A percentile compares a stretch with the other conserved stretches of the same genome.
Conservation (phyloP, 345 rosid species). For the Citrus cavaleriei region DNA sequence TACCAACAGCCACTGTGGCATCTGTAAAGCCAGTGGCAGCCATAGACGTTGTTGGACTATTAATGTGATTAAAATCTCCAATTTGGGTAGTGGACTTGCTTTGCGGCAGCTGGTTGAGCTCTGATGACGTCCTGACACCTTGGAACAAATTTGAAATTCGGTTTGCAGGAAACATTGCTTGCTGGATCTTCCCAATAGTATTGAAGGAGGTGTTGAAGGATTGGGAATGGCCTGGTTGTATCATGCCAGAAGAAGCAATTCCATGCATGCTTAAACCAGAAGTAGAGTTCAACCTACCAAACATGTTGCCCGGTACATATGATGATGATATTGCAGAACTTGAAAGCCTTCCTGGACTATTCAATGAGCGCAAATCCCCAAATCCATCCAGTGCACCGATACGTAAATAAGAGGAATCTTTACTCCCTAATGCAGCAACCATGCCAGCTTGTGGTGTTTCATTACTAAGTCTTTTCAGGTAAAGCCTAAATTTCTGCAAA, state of each 20-base stretch:
- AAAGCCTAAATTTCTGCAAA: conserved; percentile 81
- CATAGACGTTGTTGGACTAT: conserved; percentile 26
- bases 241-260: conserved; percentile 46
- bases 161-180: conserved; percentile 31
- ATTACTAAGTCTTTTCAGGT: conserved; percentile 60
- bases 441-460: conserved; percentile 45
- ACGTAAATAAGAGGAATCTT: conserved; percentile 50
- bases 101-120: conserved; percentile 42
- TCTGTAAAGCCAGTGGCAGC: conserved; percentile 32
- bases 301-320: conserved; percentile 42
- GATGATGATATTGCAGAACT: conserved; percentile 49
- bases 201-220: conserved; percentile 33
- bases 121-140: conserved; percentile 41
- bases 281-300: conserved; percentile 57
- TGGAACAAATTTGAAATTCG: conserved; percentile 40
- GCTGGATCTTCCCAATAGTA: conserved; percentile 46
- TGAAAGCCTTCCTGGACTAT: conserved; percentile 51
- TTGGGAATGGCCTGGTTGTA: conserved; percentile 46
- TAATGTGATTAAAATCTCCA: conserved; percentile 40
- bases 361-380: conserved; percentile 47
- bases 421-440: conserved; percentile 50
- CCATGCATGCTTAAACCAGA: conserved; percentile 47
- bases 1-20: conserved; percentile 28
- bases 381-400: conserved; percentile 53
- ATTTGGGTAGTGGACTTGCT: conserved; percentile 35